Percentiles rank a stretch among this genome's conserved stretches.
Evolutionary conservation across 2,329 filamentous ascomycete species (phyloP).

Genomic region (Drechslerella coelobrocha): DNA sequence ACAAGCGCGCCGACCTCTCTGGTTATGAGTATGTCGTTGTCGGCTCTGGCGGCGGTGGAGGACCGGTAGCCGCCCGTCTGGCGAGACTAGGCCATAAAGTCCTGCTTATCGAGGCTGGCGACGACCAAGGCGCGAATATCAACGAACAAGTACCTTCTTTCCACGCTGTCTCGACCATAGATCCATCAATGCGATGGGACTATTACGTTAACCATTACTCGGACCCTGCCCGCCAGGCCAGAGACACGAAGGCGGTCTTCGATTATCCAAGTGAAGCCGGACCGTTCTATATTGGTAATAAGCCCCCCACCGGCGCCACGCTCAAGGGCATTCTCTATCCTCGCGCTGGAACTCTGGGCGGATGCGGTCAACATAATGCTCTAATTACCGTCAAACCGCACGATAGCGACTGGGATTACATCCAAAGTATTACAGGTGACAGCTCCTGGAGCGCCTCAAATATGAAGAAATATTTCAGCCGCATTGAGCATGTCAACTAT

Average conservation of each 20-base stretch:
- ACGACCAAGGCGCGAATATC: conserved; percentile 63
- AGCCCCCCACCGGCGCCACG: conserved; percentile 59
- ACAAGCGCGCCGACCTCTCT: conserved; percentile 52
- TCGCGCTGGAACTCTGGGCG: conserved; percentile 62
- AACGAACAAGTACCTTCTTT: conserved; percentile 66
- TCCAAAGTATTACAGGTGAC: conserved; percentile 61
- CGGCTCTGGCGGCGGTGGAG: conserved; percentile 68
- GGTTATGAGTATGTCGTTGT: conserved; percentile 71
- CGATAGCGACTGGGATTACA: conserved; percentile 60
- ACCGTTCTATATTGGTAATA: conserved; percentile 57
- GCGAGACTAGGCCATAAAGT: conserved; percentile 68
- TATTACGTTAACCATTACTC: conserved; percentile 70
- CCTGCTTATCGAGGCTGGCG: conserved; percentile 69
- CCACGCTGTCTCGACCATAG: conserved; percentile 65
- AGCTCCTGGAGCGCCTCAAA: conserved; percentile 59
- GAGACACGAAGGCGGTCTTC: conserved; percentile 68
- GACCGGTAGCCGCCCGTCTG: conserved; percentile 66
- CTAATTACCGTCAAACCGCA: conserved; percentile 57
- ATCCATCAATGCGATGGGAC: conserved; percentile 67
- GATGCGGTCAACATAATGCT: conserved; percentile 58
- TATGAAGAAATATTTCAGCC: conserved; percentile 60
- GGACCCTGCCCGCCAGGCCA: conserved; percentile 63
- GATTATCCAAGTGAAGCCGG: conserved; percentile 59
- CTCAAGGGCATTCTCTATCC: conserved; percentile 62
- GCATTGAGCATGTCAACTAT: conserved; percentile 61